phyloP scores from a whole-genome alignment of 345 rosid species.

The Limnanthes douglasii region DNA sequence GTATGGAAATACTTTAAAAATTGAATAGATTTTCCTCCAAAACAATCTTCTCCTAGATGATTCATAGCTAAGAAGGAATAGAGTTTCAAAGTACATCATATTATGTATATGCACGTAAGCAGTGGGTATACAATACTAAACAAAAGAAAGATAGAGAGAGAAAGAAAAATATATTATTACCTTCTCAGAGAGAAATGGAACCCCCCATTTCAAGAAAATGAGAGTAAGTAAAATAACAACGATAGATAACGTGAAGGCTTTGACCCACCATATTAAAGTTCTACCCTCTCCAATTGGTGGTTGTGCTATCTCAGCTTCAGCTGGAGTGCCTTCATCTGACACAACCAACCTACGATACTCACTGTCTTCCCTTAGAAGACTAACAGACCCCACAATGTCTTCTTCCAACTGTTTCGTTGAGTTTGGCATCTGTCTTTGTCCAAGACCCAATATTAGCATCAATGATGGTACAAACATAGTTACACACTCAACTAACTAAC shows the following conservation, averaged over 20 bases:
- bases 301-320: slow-evolving; percentile 16
- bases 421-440: slow-evolving; percentile 18
- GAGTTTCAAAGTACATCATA: too few species aligned
- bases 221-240: slow-evolving; percentile 18
- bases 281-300: slow-evolving; percentile 13
- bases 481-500: too few species aligned
- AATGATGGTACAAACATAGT: too few species aligned
- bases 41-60: too few species aligned
- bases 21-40: too few species aligned
- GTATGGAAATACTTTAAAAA: background rate
- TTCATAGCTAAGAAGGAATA: too few species aligned
- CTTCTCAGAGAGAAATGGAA: slow-evolving; percentile 66
- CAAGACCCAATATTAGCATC: slow-evolving; percentile 4
- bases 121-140: background rate
- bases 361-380: slow-evolving; percentile 32
- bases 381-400: slow-evolving; percentile 9
- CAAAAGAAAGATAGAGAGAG: background rate
- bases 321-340: slow-evolving; percentile 20
- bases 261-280: slow-evolving; percentile 51
- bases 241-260: slow-evolving; percentile 19
- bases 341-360: slow-evolving; percentile 67
- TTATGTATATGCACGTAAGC: background rate
- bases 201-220: slow-evolving; percentile 64
- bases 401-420: slow-evolving; percentile 18
- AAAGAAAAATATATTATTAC: slow-evolving; percentile 11